These are phyloP conservation scores for Elaeis guineensis DNA, from an alignment of 176 grass and related monocot genomes.

Conservation along the genomic window DNA sequence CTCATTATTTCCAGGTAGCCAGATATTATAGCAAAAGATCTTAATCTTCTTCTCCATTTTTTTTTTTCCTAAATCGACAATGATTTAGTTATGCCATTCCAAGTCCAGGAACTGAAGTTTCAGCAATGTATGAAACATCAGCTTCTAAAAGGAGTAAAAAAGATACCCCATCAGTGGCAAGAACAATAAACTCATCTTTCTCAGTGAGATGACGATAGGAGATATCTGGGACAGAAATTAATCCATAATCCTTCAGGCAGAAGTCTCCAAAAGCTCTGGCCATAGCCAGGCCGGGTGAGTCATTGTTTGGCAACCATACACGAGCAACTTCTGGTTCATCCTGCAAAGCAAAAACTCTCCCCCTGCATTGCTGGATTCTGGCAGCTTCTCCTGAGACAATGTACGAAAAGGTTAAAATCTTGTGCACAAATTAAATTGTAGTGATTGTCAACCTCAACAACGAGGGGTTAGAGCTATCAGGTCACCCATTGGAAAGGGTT, in stretches of 20 bases:
- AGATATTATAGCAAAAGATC: no score
- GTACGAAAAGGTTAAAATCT: not conserved
- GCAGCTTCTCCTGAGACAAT: slow-evolving; percentile 57
- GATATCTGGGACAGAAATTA: slow-evolving; percentile 97
- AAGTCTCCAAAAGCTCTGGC: slow-evolving; percentile 99
- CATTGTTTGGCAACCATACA: slow-evolving; percentile 91
- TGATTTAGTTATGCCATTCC: no score
- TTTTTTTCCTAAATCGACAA: no score
- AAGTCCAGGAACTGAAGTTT: no score
- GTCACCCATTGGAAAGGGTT: no score
- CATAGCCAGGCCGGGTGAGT: slow-evolving; percentile 97
- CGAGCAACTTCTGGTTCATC: slow-evolving; percentile 97
- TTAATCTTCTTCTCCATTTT: no score
- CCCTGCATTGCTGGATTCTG: slow-evolving; percentile 88
- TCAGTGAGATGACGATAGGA: slow-evolving; percentile 68
- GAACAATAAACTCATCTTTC: slow-evolving; percentile 89
- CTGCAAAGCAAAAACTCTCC: slow-evolving; percentile 95
- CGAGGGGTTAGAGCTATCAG: no score
- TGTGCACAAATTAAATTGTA: no score
- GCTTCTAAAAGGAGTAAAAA: slow-evolving; percentile 4
- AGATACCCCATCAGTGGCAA: slow-evolving; percentile 91
- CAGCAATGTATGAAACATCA: no score
- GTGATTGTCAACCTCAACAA: no score
- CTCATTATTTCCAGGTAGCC: no score
- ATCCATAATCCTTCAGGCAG: slow-evolving; percentile 98